These are phyloP conservation scores for Escovopsis weberi DNA, from an alignment of 2,329 filamentous ascomycete genomes.

Conservation along the genomic window DNA sequence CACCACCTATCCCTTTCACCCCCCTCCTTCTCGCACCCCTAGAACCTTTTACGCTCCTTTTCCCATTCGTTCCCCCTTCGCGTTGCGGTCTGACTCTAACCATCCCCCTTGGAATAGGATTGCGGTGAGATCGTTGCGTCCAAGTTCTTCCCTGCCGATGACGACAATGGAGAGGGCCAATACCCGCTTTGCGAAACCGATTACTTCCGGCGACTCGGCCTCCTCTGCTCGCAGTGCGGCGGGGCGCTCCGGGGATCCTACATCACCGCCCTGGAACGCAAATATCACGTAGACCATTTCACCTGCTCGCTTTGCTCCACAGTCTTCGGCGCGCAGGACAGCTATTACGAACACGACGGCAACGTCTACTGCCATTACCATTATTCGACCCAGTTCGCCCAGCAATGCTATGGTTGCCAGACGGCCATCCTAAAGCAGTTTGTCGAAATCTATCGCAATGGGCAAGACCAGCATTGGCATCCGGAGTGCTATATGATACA, in stretches of 20 bases:
- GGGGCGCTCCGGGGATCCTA: constrained; percentile 91
- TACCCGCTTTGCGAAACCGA: constrained; percentile 97
- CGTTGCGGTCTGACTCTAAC: constrained; percentile 5
- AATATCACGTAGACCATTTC: constrained; percentile 98
- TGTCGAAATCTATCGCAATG: constrained; percentile 95
- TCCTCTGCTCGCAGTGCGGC: constrained; percentile 84
- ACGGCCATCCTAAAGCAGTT: constrained; percentile 98
- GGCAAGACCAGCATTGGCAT: constrained; percentile 98
- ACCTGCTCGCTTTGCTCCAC: constrained; percentile 95
- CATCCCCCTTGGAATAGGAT: constrained; percentile 43
- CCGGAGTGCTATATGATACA: constrained; percentile 99
- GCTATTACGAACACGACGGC: constrained; percentile 95
- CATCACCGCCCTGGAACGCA: constrained; percentile 92
- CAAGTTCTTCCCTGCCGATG: constrained; percentile 96
- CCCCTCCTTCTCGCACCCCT: not conserved
- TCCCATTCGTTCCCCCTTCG: no score
- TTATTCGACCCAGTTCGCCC: constrained; percentile 94
- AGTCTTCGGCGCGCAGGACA: constrained; percentile 95
- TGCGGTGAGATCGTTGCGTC: constrained; percentile 94
- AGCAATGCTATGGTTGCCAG: constrained; percentile 91
- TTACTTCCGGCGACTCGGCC: constrained; percentile 83
- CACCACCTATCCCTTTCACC: not conserved
- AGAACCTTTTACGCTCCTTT: not conserved
- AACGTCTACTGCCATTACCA: constrained; percentile 98
- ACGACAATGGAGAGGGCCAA: constrained; percentile 70